These are phyloP conservation scores for Anaeromyces robustus DNA, from an alignment of 192 early-diverging fungal species.

Conservation along the genomic window DNA sequence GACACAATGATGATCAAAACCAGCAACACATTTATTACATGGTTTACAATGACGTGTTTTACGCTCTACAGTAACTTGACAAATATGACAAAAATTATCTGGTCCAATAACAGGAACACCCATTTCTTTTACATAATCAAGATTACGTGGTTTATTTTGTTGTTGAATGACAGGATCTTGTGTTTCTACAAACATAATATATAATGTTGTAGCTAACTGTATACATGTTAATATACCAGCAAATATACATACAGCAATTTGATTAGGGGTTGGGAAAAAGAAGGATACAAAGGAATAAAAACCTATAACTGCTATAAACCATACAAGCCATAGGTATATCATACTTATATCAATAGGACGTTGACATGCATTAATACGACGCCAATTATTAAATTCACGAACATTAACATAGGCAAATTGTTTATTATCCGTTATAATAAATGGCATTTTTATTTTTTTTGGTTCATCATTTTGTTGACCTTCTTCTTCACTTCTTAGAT, in stretches of 20 bases:
- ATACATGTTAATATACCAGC: slow-evolving; percentile 1
- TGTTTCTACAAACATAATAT: slow-evolving; percentile 19
- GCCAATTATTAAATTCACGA: not conserved
- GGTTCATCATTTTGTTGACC: not conserved
- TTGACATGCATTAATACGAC: not conserved
- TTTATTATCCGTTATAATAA: not conserved
- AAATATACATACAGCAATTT: slow-evolving; percentile 4
- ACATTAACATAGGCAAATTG: not conserved
- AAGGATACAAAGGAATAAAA: slow-evolving; percentile 13
- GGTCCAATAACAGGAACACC: slow-evolving; percentile 29
- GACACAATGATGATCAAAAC: slow-evolving; percentile 30
- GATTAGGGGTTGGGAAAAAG: slow-evolving; percentile 1
- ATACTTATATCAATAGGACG: slow-evolving; percentile 1
- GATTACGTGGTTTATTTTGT: slow-evolving; percentile 15
- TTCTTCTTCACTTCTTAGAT: not conserved
- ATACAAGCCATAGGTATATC: slow-evolving; percentile 12
- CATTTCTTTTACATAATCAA: slow-evolving; percentile 19
- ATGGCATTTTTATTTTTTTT: not conserved
- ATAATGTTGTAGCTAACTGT: slow-evolving; percentile 10
- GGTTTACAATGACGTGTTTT: slow-evolving; percentile 33
- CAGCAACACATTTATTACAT: slow-evolving; percentile 36
- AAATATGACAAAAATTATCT: slow-evolving; percentile 21
- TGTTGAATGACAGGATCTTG: slow-evolving; percentile 14
- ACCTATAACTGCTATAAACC: slow-evolving; percentile 14
- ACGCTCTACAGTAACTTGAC: slow-evolving; percentile 16